Base-by-base conservation (phyloP, 352 stramenopile genomes). In the Thraustochytrium sp. region DNA sequence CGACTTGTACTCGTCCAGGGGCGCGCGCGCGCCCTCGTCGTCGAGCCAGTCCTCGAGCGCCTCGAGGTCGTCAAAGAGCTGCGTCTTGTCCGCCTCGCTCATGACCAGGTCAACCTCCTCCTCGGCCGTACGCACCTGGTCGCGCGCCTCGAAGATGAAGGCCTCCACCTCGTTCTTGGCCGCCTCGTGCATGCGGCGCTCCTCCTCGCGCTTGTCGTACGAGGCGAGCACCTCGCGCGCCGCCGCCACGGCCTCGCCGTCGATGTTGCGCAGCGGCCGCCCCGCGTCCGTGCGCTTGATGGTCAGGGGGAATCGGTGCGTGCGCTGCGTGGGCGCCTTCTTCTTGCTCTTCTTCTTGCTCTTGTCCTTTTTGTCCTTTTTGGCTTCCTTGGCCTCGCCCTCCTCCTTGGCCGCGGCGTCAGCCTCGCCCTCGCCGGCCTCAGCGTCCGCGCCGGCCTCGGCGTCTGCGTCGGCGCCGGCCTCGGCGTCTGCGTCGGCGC, bases 81-180 rank as follows among this genome's bases (percentile, higher is more conserved):
- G 42, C 23, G 31, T 53, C 68, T 80, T 80, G 2, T 80, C 68
- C 18, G 37, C 68, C 2, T 80, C 68, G 34, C 21, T 63, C 44
- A 80, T 46, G 48, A 80, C 68, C 53, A 55, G 51, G 68, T 80
- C 68, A 16, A 80, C 53, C 13, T 80, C 68, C 38, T 80, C 68
- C 31, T 80, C 68, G 68, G 31, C 40, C 44, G 44, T 72, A 13
- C 68, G 68, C 9, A 80, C 48, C 53, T 80, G 31, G 44, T 80
- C 68, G 26, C 68, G 68, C 18, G 68, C 31, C 9, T 53, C 68
- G 26, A 80, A 80, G 46, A 80, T 46, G 49, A 75, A 80, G 1
- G 68, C 26, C 53, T 80, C 68, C 18, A 80, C n/a, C 68, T 80
- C 68, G 51, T 80, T 80, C 68, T 80, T 80, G 46, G 53, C 68